Base-by-base conservation (phyloP, 2,329 filamentous ascomycete genomes). In the Microdochium bolleyi region DNA sequence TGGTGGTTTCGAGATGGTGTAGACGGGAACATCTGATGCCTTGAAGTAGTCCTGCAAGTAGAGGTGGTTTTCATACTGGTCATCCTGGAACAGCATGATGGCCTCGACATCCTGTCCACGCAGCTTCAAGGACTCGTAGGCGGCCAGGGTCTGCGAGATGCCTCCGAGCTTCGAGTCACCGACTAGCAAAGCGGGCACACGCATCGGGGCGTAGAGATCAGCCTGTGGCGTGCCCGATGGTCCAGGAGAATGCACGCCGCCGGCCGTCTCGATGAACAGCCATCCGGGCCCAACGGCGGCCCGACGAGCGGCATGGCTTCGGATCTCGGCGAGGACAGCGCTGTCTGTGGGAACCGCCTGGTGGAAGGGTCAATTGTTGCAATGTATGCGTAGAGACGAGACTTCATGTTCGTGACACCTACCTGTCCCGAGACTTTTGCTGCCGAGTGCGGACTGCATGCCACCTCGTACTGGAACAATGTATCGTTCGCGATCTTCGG, bases 381-480 rank as follows among this genome's bases (percentile, higher is more conserved):
- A n/a, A 14, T 4, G 10, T 25, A 21, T 21, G 25, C 30, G n/a
- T 32, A 7, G 25, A 25, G 14, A 22, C 30, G n/a, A 49, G 24
- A 30, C 37, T 14, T 13, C 1, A 30, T 19, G 50, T 21, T 19
- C 19, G 5, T 19, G 13, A 32, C 11, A 21, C 24, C 16, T 22
- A 52, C 50, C 46, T 62, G 57, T 62, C 77, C 74, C 59, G 70
- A 70, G 54, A 73, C 74, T 24, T 61, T 72, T 3, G 86, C 88
- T 21, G 88, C 88, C 16, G 88, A 74, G 68, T 95, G 89, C 11
- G 89, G 89, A 64, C 89, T 94, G 53, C 89, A 79, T 1, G 89
- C 83, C 14, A 87, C 76, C 44, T 83, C 76, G 61, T 88, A 94
- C 60, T 91, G 85, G 56, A 84, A 85, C 1, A 95, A 70, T 7